Evolutionary conservation across 1,284 basidiomycete species (phyloP).

Genomic region (Leccinum pachyderme): DNA sequence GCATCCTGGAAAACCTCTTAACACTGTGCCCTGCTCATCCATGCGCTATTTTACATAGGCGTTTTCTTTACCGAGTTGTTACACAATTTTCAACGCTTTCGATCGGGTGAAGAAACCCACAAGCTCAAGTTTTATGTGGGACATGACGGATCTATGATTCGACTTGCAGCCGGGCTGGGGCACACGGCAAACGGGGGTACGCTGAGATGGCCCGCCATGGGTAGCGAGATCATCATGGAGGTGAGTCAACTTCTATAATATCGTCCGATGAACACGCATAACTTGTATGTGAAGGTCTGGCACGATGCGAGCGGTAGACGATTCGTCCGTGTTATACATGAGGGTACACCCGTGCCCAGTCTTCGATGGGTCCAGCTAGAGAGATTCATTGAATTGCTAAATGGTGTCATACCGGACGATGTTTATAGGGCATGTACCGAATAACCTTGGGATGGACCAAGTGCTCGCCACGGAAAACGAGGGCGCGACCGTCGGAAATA

Average conservation of each 20-base stretch:
- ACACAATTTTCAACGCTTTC: conserved; percentile 31
- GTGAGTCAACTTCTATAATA: conserved; percentile 25
- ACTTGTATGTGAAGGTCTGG: conserved; percentile 41
- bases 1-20: not conserved
- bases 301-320: conserved; percentile 17
- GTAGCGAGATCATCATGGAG: conserved; percentile 52
- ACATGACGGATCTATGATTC: conserved; percentile 52
- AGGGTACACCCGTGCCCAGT: conserved; percentile 41
- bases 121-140: conserved; percentile 47
- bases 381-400: conserved; percentile 39
- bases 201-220: conserved; percentile 51
- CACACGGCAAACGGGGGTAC: conserved; percentile 24
- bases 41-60: conserved; percentile 18
- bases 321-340: conserved; percentile 48
- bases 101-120: conserved; percentile 33
- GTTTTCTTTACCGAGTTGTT: conserved; percentile 40
- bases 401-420: conserved; percentile 38
- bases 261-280: not conserved
- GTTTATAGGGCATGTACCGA: conserved; percentile 28
- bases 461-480: not conserved
- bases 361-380: conserved; percentile 41
- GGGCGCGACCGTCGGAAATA: not conserved
- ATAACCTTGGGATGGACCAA: not conserved
- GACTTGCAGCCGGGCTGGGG: conserved; percentile 46
- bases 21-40: not conserved